phyloP scores from a whole-genome alignment of 2,329 filamentous ascomycete genomes.

The Scedosporium minutisporum region DNA sequence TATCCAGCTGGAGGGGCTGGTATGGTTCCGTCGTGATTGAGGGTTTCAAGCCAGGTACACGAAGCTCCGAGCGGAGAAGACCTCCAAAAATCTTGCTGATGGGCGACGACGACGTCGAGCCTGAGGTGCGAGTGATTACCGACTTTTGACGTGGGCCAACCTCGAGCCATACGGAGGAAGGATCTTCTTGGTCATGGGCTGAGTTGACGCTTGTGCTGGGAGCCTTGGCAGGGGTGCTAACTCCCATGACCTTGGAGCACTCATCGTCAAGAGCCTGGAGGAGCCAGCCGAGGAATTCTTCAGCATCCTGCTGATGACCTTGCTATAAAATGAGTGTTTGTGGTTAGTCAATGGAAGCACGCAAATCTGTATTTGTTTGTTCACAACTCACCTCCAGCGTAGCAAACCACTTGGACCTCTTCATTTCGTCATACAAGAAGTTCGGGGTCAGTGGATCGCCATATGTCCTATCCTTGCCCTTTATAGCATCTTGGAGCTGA shows the following conservation, averaged over 20 bases:
- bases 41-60: slow-evolving; percentile 75
- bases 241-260: slow-evolving; percentile 67
- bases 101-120: slow-evolving; percentile 65
- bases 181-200: slow-evolving; percentile 19
- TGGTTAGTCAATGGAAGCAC: not conserved
- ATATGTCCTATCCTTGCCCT: slow-evolving; percentile 74
- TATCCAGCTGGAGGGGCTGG: slow-evolving; percentile 89
- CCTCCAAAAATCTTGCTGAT: slow-evolving; percentile 93
- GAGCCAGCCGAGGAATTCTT: slow-evolving; percentile 91
- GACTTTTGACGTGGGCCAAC: slow-evolving; percentile 87
- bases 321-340: slow-evolving; percentile 42
- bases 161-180: slow-evolving; percentile 73
- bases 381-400: slow-evolving; percentile 69
- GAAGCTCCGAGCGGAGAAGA: slow-evolving; percentile 78
- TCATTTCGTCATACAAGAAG: slow-evolving; percentile 90
- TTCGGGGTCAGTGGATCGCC: slow-evolving; percentile 88
- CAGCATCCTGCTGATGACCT: slow-evolving; percentile 94
- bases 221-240: slow-evolving; percentile 25
- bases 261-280: slow-evolving; percentile 91
- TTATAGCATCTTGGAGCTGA: slow-evolving; percentile 62
- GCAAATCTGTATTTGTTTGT: not conserved
- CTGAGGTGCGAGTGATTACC: slow-evolving; percentile 77
- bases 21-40: slow-evolving; percentile 92
- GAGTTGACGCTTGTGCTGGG: slow-evolving; percentile 13
- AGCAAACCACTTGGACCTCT: slow-evolving; percentile 75